phyloP scores from a whole-genome alignment of 2,329 filamentous ascomycete genomes.

The Macrophomina phaseolina region DNA sequence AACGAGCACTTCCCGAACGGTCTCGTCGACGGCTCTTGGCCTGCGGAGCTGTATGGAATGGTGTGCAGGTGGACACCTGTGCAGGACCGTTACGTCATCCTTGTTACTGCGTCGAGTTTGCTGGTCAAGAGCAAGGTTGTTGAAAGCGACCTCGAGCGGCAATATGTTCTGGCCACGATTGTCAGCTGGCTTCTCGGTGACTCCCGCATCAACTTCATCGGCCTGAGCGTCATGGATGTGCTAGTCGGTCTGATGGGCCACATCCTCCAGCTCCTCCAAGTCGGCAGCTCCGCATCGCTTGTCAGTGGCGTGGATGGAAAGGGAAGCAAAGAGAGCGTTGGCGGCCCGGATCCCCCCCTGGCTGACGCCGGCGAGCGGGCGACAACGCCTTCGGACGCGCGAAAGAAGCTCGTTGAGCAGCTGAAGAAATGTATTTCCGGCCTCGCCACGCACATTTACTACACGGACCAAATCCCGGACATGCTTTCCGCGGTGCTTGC shows the following conservation, averaged over 20 bases:
- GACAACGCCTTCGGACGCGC: slow-evolving; percentile 54
- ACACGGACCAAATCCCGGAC: slow-evolving; percentile 92
- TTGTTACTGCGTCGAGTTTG: slow-evolving; percentile 80
- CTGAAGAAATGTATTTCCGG: slow-evolving; percentile 87
- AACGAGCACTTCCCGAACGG: slow-evolving; percentile 42
- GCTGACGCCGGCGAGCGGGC: slow-evolving; percentile 19
- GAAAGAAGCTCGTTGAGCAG: slow-evolving; percentile 69
- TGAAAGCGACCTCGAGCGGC: slow-evolving; percentile 73
- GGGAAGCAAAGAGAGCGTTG: slow-evolving; percentile 27
- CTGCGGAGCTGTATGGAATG: slow-evolving; percentile 79
- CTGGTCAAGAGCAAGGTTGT: slow-evolving; percentile 71
- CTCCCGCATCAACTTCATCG: slow-evolving; percentile 91
- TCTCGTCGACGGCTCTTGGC: slow-evolving; percentile 69
- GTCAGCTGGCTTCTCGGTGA: slow-evolving; percentile 77
- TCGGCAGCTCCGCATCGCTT: slow-evolving; percentile 54
- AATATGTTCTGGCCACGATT: slow-evolving; percentile 77
- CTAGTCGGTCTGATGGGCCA: slow-evolving; percentile 84
- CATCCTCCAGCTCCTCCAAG: slow-evolving; percentile 76
- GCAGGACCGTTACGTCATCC: slow-evolving; percentile 89
- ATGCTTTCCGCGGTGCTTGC: slow-evolving; percentile 84
- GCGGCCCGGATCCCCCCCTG: slow-evolving; percentile 29
- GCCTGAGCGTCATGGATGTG: slow-evolving; percentile 94
- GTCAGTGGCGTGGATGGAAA: slow-evolving; percentile 37
- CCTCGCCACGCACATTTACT: slow-evolving; percentile 93
- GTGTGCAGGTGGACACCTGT: slow-evolving; percentile 89